A percentile compares a stretch with the other conserved stretches of the same genome.
These are phyloP conservation scores for Lablab purpureus DNA, from an alignment of 306 rosid genomes.

Conservation along the genomic window DNA sequence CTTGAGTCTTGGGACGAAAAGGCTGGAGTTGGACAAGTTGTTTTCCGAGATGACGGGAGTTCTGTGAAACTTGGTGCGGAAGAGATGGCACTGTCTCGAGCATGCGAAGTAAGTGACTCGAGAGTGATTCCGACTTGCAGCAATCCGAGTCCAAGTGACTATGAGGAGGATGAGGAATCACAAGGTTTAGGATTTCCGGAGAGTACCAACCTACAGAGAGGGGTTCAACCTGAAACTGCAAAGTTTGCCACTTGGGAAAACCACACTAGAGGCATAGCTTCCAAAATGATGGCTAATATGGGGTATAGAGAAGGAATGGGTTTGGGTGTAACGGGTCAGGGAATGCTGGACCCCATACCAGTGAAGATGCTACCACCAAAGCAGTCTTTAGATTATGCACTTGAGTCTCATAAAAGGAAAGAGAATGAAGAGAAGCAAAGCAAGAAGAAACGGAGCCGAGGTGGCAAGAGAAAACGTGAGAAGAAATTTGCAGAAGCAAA, in stretches of 20 bases:
- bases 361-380: constrained; percentile 87
- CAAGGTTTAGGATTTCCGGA: constrained; percentile 87
- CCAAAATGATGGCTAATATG: too few species aligned
- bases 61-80: constrained; percentile 71
- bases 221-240: constrained; percentile 84
- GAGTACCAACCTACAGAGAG: constrained; percentile 69
- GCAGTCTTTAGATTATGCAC: constrained; percentile 91
- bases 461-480: constrained; percentile 90
- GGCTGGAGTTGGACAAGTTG: constrained; percentile 72
- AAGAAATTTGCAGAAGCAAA: constrained; percentile 76
- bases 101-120: constrained; percentile 65
- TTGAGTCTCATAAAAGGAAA: constrained; percentile 57
- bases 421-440: constrained; percentile 51
- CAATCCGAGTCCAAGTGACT: constrained; percentile 70
- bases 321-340: too few species aligned
- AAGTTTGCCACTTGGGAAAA: too few species aligned
- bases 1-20: constrained; percentile 87
- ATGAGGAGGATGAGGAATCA: constrained; percentile 68
- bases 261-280: too few species aligned
- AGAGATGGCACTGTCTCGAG: constrained; percentile 70
- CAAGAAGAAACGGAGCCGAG: constrained; percentile 82
- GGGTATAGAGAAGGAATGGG: too few species aligned
- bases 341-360: too few species aligned
- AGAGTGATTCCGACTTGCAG: constrained; percentile 70
- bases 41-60: too few species aligned